Evolutionary conservation across 306 rosid species (phyloP).

Genomic region (Alnus rubra): DNA sequence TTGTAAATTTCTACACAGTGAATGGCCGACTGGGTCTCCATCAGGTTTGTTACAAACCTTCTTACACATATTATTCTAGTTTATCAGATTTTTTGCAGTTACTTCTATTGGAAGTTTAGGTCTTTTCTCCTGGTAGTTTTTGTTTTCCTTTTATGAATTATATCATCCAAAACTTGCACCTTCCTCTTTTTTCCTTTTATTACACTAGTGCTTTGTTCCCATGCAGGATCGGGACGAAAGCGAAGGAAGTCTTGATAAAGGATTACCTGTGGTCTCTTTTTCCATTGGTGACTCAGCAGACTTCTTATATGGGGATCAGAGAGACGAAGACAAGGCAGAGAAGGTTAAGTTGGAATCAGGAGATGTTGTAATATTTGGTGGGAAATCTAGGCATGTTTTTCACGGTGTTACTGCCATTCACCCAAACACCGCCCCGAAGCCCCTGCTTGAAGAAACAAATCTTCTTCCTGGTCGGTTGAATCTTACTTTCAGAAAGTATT

Average conservation of each 20-base stretch:
- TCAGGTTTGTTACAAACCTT: conserved; percentile 45
- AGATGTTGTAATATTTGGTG: conserved; percentile 85
- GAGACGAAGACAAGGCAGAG: conserved; percentile 45
- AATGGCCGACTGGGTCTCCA: conserved; percentile 78
- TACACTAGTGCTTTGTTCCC: neutral
- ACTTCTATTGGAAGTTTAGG: neutral
- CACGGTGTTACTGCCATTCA: conserved; percentile 63
- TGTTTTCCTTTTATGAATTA: neutral
- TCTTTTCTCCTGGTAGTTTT: neutral
- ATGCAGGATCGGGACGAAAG: conserved; percentile 83
- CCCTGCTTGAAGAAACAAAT: conserved; percentile 42
- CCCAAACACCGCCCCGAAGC: conserved; percentile 49
- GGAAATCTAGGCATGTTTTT: conserved; percentile 60
- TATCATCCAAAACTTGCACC: neutral
- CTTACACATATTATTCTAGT: neutral
- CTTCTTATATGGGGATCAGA: conserved; percentile 51
- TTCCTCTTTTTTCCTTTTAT: neutral
- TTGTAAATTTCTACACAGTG: conserved; percentile 64
- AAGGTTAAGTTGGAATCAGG: conserved; percentile 58
- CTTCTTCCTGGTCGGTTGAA: conserved; percentile 68
- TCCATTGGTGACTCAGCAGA: conserved; percentile 84
- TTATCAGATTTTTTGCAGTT: neutral
- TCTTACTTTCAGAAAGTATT: conserved; percentile 76
- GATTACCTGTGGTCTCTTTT: conserved; percentile 77
- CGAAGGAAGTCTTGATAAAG: conserved; percentile 29